Evolutionary conservation across 208 protist species (phyloP), one percentile per base, ranked within the genome.

Genomic region (Trypanosoma grayi): DNA sequence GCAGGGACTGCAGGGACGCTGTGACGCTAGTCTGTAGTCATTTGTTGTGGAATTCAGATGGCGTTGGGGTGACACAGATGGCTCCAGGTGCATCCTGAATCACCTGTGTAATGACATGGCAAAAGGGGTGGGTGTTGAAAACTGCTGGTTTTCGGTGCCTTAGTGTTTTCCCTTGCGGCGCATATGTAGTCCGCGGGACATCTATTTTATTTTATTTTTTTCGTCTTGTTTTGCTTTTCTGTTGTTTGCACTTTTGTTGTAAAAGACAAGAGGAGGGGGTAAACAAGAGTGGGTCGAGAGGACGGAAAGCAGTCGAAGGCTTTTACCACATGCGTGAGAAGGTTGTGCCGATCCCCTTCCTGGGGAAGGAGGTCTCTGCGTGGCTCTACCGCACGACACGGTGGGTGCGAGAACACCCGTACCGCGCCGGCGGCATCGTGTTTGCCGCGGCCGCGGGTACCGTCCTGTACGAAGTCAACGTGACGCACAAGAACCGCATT

Each of bases 381-480:
- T 93, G 87, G 83, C 67, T 93, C 4, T 93, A 93, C 60, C 80
- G 87, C 46, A 90, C 83, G 18, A 85, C 79, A 10, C 73, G 77
- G n/a, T 82, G 83, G 75, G 64, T 81, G 4, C 68, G 74, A 24
- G 73, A 81, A 34, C 75, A 93, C 65, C 83, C 83, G 9, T 79
- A 79, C 52, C 79, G 73, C 41, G 65, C 81, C 22, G 43, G 57
- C 1, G 76, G 70, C 27, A 73, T 90, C 36, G 40, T 90, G 14
- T 18, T 77, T 20, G 66, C 46, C 14, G 84, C 79, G 40, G 68
- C 79, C 3, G 80, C 33, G 25, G 73, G 78, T 46, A 78, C 63
- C 27, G 68, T 93, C 30, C 31, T 89, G 13, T 93, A 93, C 62
- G 87, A 93, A 53, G 83, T 74, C 0, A 74, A 93, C 48, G 81